Evolutionary conservation across 1,139 yeast species (phyloP), one percentile per base, ranked within the genome.

Genomic region (Sugiyamaella xylanicola): DNA sequence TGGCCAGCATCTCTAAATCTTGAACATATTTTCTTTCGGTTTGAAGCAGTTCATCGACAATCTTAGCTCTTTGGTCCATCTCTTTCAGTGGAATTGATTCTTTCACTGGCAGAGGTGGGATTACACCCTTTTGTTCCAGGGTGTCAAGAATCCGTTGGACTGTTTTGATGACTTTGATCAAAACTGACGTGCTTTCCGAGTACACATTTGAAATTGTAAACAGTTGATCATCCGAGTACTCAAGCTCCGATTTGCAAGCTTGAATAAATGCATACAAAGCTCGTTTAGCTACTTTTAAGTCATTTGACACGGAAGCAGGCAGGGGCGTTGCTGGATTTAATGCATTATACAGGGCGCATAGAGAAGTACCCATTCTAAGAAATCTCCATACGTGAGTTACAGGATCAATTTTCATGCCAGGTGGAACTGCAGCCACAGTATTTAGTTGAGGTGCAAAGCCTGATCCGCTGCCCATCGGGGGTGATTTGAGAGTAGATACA

Each of bases 21-120:
- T 87, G 90, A 19, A 93, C 97, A 69, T 86, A 93, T 70, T 89
- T 91, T 62, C 98, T 79, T 72, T 93, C 99, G 1, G 97, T 90
- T 64, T 86, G 88, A 36, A 95, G 79, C 46, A 93, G 76, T 72
- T 93, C 99, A 63, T 82, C 83, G 53, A 92, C 84, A 50, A 92
- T 93, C 67, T 87, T 89, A 17, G 89, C 84, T 50, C 90, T 77
- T 48, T 60, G 61, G 44, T 65, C 68, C 40, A 55, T 55, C 15
- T 50, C 51, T 43, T 21, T 43, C 5, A 15, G 42, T 4, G 22
- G 17, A 32, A 27, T 20, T 54, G 50, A 25, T 44, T 51, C 55
- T 13, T 44, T 49, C 19, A 40, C 41, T 11, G 48, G 50, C 15
- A 25, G 29, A 2, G 62, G 61, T 21, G 61, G 54, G 25, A 68